Conservation (phyloP, 192 early-diverging fungal genomes). For the Umbelopsis ramanniana region DNA sequence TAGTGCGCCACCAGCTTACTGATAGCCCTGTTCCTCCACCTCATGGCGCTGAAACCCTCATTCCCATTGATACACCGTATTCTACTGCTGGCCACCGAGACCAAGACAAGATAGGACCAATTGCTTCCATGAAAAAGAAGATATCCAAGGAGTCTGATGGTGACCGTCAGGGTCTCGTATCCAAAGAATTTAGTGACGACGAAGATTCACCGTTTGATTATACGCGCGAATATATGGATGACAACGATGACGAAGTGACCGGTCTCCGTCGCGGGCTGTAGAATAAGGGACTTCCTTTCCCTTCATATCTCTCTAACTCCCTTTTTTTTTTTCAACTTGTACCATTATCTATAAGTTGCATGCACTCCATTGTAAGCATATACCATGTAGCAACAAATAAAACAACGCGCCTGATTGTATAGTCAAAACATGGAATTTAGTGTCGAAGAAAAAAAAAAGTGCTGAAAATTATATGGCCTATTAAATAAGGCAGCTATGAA, state of each 20-base stretch:
- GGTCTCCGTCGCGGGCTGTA: background rate
- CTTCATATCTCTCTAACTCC: background rate
- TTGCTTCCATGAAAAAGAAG: background rate
- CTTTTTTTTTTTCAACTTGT: background rate
- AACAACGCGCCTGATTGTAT: background rate
- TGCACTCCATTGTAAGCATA: constrained; percentile 8
- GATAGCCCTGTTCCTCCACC: background rate
- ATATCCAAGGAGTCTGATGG: background rate
- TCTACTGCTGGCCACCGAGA: background rate
- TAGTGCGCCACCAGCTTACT: constrained; percentile 1
- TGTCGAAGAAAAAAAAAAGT: too few relatives aligned
- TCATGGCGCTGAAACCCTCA: background rate
- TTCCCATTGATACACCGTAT: background rate
- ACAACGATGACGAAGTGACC: background rate
- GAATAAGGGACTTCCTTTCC: too few relatives aligned
- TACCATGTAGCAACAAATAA: constrained; percentile 1
- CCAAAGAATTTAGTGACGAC: background rate
- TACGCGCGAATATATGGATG: background rate
- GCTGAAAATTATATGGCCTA: background rate
- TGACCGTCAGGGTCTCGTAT: background rate
- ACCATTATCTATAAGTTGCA: constrained; percentile 2
- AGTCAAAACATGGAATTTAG: background rate
- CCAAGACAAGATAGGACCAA: constrained; percentile 3
- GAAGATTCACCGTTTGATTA: background rate
- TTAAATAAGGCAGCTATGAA: background rate